Percentiles rank a stretch among this genome's conserved stretches.
phyloP scores from a whole-genome alignment of 108 stramenopile genomes.

The Skeletonema marinoi region DNA sequence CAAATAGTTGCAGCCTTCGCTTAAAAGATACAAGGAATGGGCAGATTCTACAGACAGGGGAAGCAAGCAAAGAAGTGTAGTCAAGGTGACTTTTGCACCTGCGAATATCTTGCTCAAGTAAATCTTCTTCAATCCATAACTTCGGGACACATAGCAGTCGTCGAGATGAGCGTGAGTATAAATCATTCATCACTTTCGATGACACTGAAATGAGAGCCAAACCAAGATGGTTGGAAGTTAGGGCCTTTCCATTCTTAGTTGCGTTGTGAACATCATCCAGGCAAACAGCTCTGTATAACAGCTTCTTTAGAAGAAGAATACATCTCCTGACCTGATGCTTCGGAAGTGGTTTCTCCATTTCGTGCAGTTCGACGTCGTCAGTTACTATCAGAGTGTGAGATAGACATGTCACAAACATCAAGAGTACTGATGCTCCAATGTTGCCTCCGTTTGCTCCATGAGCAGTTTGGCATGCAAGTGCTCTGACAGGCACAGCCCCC shows the following conservation, averaged over 20 bases:
- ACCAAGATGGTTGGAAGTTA: conserved; percentile 69
- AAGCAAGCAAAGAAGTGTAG: conserved; percentile 55
- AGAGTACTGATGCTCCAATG: conserved; percentile 62
- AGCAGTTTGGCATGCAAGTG: conserved; percentile 16
- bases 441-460: conserved; percentile 42
- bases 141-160: conserved; percentile 82
- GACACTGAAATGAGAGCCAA: conserved; percentile 65
- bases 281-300: conserved; percentile 78
- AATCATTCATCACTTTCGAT: conserved; percentile 68
- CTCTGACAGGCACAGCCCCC: conserved; percentile 38
- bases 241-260: background rate
- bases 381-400: conserved; percentile 84
- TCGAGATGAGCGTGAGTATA: conserved; percentile 85
- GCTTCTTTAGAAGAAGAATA: conserved; percentile 76
- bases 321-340: conserved; percentile 80
- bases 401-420: conserved; percentile 65
- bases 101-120: conserved; percentile 69
- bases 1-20: conserved; percentile 83
- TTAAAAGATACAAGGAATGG: conserved; percentile 90
- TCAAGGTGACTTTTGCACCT: conserved; percentile 68
- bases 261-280: conserved; percentile 49
- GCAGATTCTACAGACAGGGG: conserved; percentile 77
- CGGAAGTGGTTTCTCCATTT: conserved; percentile 79
- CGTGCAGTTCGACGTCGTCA: conserved; percentile 89
- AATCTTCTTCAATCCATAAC: conserved; percentile 79